Base-by-base conservation (phyloP, 1,284 basidiomycete species). In the Cystobasidium slooffiae region DNA sequence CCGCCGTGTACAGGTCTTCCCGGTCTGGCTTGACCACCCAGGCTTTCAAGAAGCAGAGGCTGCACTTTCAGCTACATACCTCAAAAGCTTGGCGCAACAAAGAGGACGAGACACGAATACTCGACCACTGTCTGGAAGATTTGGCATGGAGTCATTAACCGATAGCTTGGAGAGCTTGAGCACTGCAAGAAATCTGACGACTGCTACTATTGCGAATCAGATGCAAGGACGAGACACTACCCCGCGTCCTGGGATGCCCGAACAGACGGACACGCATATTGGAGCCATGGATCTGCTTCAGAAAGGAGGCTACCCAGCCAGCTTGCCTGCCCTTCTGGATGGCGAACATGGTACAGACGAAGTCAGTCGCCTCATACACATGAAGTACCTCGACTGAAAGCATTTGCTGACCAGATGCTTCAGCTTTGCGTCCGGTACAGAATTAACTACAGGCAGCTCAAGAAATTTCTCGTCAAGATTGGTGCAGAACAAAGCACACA, bases 1-100 rank as follows among this genome's bases (percentile, higher is more conserved):
- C 14, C 88, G 93, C 7, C 86, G 97, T 49, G 90, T 98, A 0
- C 93, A 97, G 81, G 88, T 94, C 18, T 99, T 92, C 87, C 97
- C 97, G 0, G 85, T 97, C 49, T 80, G 79, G 79, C 75, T 80
- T 39, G 79, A 78, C 43, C 79, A 80, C 58, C 78, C 79, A 0
- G 39, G 58, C 18, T 76, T 78, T 52, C 37, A 37, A 31, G 56
- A 41, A 46, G 53, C 55, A 18, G 56, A 64, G n/a, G 46, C 44
- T 41, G 44, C 49, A 6, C 47, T 66, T 24, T 43, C 49, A 3
- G 37, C 58, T 43, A 20, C 46, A n/a, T 44, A 72, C 41, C 22
- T 41, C 59, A 53, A 49, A n/a, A 63, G 61, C 43, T 14, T 61
- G 9, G 49, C 59, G 20, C 49, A 46, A 10, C 2, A 39, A 22